Conservation (phyloP, 1,284 basidiomycete species). For the Ceratobasidium theobromae region DNA sequence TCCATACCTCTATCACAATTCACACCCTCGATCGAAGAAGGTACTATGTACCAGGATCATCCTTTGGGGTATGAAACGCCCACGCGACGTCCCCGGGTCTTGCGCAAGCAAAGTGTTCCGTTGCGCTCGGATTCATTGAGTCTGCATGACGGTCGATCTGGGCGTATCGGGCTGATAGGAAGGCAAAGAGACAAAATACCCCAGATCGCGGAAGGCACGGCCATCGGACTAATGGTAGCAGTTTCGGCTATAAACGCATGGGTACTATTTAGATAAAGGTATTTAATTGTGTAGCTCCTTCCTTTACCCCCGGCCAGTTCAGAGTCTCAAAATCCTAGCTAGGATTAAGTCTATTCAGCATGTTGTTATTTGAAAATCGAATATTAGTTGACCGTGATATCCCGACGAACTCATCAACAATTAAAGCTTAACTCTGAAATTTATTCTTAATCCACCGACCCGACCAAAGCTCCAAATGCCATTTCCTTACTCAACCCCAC, state of each 20-base stretch:
- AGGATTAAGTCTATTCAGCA: no score
- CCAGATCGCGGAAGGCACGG: neutral
- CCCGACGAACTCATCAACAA: no score
- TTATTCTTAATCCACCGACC: no score
- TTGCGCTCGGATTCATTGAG: neutral
- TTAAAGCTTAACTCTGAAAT: no score
- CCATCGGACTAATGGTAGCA: neutral
- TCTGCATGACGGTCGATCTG: neutral
- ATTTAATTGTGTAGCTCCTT: no score
- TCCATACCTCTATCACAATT: neutral
- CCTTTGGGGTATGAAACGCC: neutral
- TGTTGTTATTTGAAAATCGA: no score
- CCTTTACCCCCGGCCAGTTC: no score
- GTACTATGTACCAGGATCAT: neutral
- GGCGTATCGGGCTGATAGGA: neutral
- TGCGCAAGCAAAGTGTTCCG: neutral
- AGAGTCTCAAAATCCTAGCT: no score
- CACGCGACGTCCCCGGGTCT: neutral
- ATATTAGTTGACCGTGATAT: no score
- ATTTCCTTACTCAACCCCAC: no score
- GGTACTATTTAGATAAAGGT: neutral
- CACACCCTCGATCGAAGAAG: neutral
- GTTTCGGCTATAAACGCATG: neutral
- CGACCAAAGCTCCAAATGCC: no score
- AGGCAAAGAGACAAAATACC: neutral